Conservation (phyloP, 1,139 yeast genomes). For the Nakaseomyces uthaithaninus region DNA sequence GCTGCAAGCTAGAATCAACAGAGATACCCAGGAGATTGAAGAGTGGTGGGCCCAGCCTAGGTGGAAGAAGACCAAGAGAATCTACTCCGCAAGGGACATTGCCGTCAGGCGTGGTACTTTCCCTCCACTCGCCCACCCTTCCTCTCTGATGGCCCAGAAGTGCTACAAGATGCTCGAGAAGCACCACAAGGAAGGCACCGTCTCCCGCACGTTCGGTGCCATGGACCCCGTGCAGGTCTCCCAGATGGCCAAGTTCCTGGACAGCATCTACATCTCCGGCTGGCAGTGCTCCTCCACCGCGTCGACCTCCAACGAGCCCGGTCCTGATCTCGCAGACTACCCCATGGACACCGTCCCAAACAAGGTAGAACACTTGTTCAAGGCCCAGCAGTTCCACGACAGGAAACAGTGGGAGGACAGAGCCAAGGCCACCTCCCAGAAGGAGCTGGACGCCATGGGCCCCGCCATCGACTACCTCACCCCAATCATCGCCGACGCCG, state of each 20-base stretch:
- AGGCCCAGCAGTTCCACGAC: constrained; percentile 95
- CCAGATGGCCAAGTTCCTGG: constrained; percentile 93
- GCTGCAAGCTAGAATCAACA: constrained; percentile 28
- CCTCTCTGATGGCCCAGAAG: constrained; percentile 77
- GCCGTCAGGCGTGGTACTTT: constrained; percentile 82
- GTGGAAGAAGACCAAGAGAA: constrained; percentile 82
- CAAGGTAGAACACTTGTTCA: constrained; percentile 94
- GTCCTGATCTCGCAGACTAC: constrained; percentile 97
- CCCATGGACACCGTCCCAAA: constrained; percentile 98
- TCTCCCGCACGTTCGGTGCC: constrained; percentile 90
- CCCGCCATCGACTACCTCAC: constrained; percentile 69
- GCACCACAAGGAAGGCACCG: constrained; percentile 68
- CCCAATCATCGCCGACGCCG: constrained; percentile 96
- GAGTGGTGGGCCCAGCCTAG: constrained; percentile 93
- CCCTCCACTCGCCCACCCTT: constrained; percentile 55
- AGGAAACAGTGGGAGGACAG: constrained; percentile 91
- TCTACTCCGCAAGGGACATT: constrained; percentile 81
- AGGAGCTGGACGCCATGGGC: constrained; percentile 38
- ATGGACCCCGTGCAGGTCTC: constrained; percentile 93
- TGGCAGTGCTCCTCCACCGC: constrained; percentile 99
- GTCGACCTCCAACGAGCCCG: constrained; percentile 93
- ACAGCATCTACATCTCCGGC: constrained; percentile 88
- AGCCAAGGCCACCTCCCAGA: constrained; percentile 52
- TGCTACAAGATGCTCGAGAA: constrained; percentile 59
- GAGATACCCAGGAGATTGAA: constrained; percentile 64